Base-by-base conservation (phyloP, 768 basidiomycete genomes). In the Lactarius hatsudake region DNA sequence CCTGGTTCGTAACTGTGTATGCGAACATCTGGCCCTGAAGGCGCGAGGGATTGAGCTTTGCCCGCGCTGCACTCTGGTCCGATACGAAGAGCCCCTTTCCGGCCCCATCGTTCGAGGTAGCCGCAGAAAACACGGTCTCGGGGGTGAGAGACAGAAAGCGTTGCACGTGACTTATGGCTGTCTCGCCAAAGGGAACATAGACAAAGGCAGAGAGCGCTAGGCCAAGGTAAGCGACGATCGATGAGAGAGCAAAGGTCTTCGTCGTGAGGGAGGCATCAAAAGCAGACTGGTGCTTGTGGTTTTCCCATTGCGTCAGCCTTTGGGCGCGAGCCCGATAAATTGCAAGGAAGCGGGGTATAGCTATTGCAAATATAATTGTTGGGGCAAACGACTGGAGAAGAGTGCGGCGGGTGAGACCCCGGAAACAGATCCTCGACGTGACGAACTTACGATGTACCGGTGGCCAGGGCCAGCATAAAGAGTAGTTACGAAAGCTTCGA, bases 161-260 rank as follows among this genome's bases (percentile, higher is more conserved):
- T 58, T 79, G 78, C 2, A 84, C 79, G 59, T 81, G 74, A 9
- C 82, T 79, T 91, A 95, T 94, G 68, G 94, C 86, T 61, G 84
- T 83, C 74, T 90, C 90, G 34, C 95, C 95, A 69, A 96, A 97
- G 0, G 95, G 95, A 5, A 96, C 92, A 75, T 98, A 99, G 59
- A 97, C 85, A 74, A 95, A 98, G 18, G 96, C 94, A n/a, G 90
- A 93, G 18, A 98, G 86, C 7, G 86, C 87, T n/a, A 99, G 84
- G 48, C 91, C 90, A 60, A 95, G 87, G 75, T 96, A 98, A 0
- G 96, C 91, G 23, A 96, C 94, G 73, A 98, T 85, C 0, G 91
- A 87, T 38, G 90, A 89, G 62, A 98, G 83, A 1, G 90, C 86
- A 74, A 98, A 99, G 3, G 92, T 90, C 77, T 98, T 99, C 74